A percentile compares a stretch with the other conserved stretches of the same genome.
Conservation (phyloP, 345 rosid genomes). For the Eucalyptus sp. region DNA sequence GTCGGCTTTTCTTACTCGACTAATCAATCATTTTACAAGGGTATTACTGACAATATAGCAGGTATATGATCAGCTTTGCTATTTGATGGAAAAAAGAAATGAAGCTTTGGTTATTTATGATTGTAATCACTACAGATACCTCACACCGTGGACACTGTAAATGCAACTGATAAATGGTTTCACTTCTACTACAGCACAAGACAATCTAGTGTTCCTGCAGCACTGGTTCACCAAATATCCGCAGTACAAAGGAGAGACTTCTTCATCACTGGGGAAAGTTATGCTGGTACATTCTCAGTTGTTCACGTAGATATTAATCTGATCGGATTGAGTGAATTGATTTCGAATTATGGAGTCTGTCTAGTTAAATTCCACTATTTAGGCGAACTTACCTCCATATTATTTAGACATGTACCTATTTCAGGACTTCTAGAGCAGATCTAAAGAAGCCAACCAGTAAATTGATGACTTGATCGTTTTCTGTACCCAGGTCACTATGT, state of each 20-base stretch:
- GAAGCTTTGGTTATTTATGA: too few relatives aligned
- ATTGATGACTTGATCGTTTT: background rate
- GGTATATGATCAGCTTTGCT: background rate
- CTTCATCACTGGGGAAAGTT: conserved; percentile 24
- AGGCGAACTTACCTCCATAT: background rate
- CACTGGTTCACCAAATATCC: conserved; percentile 15
- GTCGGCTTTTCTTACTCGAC: conserved; percentile 42
- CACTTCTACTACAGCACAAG: conserved; percentile 2
- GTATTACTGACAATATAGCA: conserved; percentile 8
- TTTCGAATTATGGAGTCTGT: background rate
- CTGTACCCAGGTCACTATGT: conserved; percentile 26
- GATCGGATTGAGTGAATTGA: background rate
- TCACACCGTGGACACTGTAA: background rate
- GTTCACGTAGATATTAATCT: background rate
- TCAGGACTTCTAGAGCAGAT: background rate
- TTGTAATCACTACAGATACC: background rate
- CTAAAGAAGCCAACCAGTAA: background rate
- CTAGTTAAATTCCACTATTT: background rate
- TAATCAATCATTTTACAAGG: conserved; percentile 4
- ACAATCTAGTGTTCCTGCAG: conserved; percentile 14
- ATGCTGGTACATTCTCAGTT: conserved; percentile 6
- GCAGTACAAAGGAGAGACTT: conserved; percentile 16
- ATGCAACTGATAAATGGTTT: background rate
- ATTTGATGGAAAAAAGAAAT: background rate
- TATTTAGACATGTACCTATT: background rate